phyloP scores from a whole-genome alignment of 768 basidiomycete genomes.

The Amanita rubescens region DNA sequence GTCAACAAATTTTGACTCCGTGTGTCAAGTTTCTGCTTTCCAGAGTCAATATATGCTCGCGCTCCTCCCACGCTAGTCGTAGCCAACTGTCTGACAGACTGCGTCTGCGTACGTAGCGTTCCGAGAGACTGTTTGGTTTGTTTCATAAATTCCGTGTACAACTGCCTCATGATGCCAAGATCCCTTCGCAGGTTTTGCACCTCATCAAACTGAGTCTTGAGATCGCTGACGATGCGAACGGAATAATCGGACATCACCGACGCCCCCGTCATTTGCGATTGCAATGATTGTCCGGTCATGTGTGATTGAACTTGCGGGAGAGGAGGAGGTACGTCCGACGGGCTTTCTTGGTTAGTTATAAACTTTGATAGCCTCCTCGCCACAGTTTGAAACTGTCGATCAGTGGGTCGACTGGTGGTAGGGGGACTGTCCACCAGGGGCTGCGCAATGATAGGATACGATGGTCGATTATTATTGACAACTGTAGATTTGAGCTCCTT shows the following conservation, averaged over 20 bases:
- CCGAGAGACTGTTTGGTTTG: constrained; percentile 83
- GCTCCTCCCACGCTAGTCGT: constrained; percentile 77
- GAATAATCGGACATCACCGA: constrained; percentile 70
- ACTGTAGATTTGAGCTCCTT: constrained; percentile 78
- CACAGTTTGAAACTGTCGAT: constrained; percentile 64
- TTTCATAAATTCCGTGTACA: constrained; percentile 91
- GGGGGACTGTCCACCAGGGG: constrained; percentile 62
- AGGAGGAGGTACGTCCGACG: constrained; percentile 12
- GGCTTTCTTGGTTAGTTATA: constrained; percentile 37
- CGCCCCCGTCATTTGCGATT: constrained; percentile 69
- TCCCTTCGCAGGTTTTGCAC: constrained; percentile 92
- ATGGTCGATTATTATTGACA: constrained; percentile 37
- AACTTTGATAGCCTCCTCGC: constrained; percentile 72
- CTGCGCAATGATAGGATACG: constrained; percentile 41
- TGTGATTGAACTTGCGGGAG: constrained; percentile 44
- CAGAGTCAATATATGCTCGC: constrained; percentile 82
- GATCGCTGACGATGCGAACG: constrained; percentile 64
- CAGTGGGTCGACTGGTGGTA: constrained; percentile 59
- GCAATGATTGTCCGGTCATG: constrained; percentile 60
- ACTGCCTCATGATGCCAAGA: constrained; percentile 86
- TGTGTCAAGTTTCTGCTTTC: constrained; percentile 85
- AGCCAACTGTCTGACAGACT: constrained; percentile 83
- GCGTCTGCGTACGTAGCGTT: constrained; percentile 74
- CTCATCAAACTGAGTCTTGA: constrained; percentile 92
- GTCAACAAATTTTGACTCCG: constrained; percentile 88